Evolutionary conservation across 176 grass and related monocot species (phyloP), one percentile per base, ranked within the genome.

Genomic region (Saccharum spontaneum): DNA sequence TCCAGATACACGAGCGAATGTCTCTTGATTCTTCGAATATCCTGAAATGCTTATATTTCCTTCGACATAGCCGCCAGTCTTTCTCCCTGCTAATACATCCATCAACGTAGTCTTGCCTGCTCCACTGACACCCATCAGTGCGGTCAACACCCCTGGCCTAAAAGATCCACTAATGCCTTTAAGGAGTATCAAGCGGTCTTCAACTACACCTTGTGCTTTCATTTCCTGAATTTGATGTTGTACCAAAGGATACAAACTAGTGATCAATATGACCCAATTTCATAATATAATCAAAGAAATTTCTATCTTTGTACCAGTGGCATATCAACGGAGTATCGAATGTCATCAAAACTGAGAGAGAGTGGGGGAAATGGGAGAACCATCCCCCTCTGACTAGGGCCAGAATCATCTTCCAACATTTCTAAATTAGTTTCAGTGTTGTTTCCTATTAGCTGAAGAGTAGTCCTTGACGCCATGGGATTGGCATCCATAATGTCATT

Each of bases 71-170:
- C 97, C 93, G 18, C 97, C 86, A 0, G 93, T 95, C 85, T 98
- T 98, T 84, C 97, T 98, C 37, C 97, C 97, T 15, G 97, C 97
- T 71, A 98, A 84, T 33, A 95, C 97, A 86, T 98, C 97, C 97
- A 98, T 95, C 66, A 98, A 78, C 39, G 93, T 95, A 48, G 97
- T 98, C 81, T 98, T 98, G 1, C 93, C 97, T 4, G 97, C 97
- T 3, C 97, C 97, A 91, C 97, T 98, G 17, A 98, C 93, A 9
- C 93, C 97, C 97, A 98, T 98, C 28, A 98, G 71, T 60, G 97
- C 97, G 3, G 93, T 94, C 49, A 98, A 84, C 26, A 98, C 97
- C 55, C 93, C 97, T 36, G 97, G 93, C 78, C 91, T 98, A 87
- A 98, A 98, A 69, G 93, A 94, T 10, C 97, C 97, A 81, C 91